These are phyloP conservation scores for Rhizopogon sp. DNA, from an alignment of 768 basidiomycete species.

Conservation along the genomic window DNA sequence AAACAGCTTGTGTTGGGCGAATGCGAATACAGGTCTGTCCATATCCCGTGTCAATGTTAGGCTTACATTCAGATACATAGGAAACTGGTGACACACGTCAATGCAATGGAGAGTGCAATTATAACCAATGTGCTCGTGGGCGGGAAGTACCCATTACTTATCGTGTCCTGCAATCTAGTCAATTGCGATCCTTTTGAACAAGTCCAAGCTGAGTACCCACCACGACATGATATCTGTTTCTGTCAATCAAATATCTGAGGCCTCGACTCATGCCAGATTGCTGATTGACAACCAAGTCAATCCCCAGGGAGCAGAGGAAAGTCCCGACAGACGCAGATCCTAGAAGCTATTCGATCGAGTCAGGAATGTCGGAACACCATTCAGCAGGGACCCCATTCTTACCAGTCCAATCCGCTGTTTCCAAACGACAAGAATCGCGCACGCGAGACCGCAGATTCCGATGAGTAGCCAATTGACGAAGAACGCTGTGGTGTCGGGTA, in stretches of 20 bases:
- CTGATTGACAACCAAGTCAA: conserved; percentile 51
- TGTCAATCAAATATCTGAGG: conserved; percentile 58
- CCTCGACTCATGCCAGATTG: conserved; percentile 63
- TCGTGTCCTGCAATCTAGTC: conserved; percentile 37
- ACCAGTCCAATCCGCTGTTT: conserved; percentile 48
- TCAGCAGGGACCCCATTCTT: conserved; percentile 16
- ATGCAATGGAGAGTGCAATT: conserved; percentile 45
- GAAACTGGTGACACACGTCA: conserved; percentile 42
- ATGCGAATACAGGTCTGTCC: conserved; percentile 47
- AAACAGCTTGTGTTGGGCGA: conserved; percentile 50
- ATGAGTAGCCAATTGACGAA: conserved; percentile 51
- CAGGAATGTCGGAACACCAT: neutral
- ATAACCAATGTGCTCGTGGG: conserved; percentile 44
- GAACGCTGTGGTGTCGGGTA: conserved; percentile 31
- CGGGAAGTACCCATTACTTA: conserved; percentile 45
- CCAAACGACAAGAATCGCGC: conserved; percentile 38
- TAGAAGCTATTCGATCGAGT: neutral
- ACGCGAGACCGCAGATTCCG: conserved; percentile 36
- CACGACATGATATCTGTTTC: conserved; percentile 50
- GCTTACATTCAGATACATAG: neutral
- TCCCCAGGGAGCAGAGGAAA: conserved; percentile 50
- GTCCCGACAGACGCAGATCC: conserved; percentile 57
- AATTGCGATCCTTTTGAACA: conserved; percentile 1
- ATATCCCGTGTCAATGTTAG: neutral
- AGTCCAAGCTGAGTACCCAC: conserved; percentile 29